Conservation (phyloP, 129 eudicot genomes). For the Oenanthe sinensis region DNA sequence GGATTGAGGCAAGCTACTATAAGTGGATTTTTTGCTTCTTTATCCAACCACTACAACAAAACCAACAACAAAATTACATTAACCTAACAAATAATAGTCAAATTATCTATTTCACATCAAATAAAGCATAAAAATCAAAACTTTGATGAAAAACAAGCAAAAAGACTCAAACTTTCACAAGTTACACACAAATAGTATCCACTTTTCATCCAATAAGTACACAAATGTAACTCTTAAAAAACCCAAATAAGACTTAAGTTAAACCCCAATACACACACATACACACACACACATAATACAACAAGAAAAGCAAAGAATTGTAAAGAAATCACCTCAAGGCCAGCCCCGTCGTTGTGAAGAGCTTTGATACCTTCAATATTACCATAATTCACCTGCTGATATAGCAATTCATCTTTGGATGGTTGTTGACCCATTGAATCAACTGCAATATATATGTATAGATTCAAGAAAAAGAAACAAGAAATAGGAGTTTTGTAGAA, state of each 20-base stretch:
- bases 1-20: conserved; percentile 70
- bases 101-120: background rate
- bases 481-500: background rate
- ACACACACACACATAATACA: background rate
- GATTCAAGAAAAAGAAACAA: background rate
- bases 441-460: background rate
- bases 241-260: background rate
- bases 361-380: conserved; percentile 59
- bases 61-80: background rate
- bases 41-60: conserved; percentile 67
- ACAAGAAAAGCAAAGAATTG: no score
- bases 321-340: conserved; percentile 59
- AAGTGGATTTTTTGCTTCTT: conserved; percentile 79
- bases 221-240: background rate
- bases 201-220: background rate
- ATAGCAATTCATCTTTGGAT: conserved; percentile 77
- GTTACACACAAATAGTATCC: background rate
- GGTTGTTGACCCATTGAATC: conserved; percentile 64
- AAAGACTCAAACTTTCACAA: background rate
- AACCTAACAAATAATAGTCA: background rate
- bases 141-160: background rate
- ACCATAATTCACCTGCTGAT: conserved; percentile 64
- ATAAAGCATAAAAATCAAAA: background rate
- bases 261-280: background rate
- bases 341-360: conserved; percentile 75